Evolutionary conservation across 345 rosid genomes (phyloP).

Genomic region (Abelmoschus esculentus): DNA sequence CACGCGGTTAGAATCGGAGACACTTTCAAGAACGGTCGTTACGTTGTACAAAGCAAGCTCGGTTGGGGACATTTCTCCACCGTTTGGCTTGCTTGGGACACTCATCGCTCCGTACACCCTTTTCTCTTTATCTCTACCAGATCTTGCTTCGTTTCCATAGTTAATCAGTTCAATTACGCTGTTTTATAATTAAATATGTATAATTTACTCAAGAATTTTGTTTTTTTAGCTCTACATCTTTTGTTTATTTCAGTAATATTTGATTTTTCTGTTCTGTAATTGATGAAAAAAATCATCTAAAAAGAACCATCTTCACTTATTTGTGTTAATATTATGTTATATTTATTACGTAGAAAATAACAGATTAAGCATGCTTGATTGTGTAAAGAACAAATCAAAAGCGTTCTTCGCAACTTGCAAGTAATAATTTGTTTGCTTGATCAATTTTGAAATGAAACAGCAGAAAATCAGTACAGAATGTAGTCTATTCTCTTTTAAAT

Average conservation of each 20-base stretch:
- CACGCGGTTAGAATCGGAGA: conserved; percentile 66
- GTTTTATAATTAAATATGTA: too few relatives aligned
- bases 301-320: not conserved
- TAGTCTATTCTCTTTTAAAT: too few relatives aligned
- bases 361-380: not conserved
- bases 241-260: too few relatives aligned
- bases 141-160: not conserved
- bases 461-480: too few relatives aligned
- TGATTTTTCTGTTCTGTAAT: too few relatives aligned
- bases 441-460: too few relatives aligned
- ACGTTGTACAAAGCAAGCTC: conserved; percentile 59
- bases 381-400: not conserved
- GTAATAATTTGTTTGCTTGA: too few relatives aligned
- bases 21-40: conserved; percentile 52
- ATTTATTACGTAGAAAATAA: not conserved
- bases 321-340: not conserved
- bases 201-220: too few relatives aligned
- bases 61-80: conserved; percentile 88
- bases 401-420: too few relatives aligned
- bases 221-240: too few relatives aligned
- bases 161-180: not conserved
- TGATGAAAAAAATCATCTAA: too few relatives aligned
- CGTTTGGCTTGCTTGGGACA: conserved; percentile 80
- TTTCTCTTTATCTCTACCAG: not conserved
- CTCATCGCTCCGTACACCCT: conserved; percentile 32